Evolutionary conservation across 2,329 filamentous ascomycete species (phyloP).

Genomic region (Pseudogymnoascus sp.): DNA sequence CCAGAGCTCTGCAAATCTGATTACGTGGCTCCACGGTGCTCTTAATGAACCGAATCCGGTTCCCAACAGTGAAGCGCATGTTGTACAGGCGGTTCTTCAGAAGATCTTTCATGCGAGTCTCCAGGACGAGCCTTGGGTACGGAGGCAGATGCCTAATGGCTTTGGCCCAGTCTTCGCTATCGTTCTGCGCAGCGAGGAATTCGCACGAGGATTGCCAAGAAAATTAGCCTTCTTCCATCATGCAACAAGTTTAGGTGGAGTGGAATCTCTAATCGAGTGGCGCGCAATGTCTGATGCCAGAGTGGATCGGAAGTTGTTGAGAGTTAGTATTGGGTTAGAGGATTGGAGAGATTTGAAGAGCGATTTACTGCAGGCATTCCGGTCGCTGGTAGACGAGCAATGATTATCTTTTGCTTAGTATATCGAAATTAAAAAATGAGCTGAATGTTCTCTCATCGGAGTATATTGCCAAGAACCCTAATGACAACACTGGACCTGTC

Average conservation of each 20-base stretch:
- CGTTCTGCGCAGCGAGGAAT: constrained; percentile 47
- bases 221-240: constrained; percentile 82
- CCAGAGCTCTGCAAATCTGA: constrained; percentile 58
- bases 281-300: constrained; percentile 72
- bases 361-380: constrained; percentile 63
- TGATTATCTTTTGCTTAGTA: background rate
- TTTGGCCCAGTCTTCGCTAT: constrained; percentile 85
- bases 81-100: constrained; percentile 46
- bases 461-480: background rate
- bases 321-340: constrained; percentile 83
- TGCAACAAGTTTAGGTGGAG: constrained; percentile 86
- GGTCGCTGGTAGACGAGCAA: constrained; percentile 22
- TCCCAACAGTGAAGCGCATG: constrained; percentile 30
- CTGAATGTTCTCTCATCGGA: background rate
- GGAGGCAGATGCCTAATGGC: constrained; percentile 81
- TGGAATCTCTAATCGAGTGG: constrained; percentile 97
- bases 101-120: constrained; percentile 70
- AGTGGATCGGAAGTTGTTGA: constrained; percentile 64
- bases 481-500: no score
- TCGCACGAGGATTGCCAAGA: constrained; percentile 65
- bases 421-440: background rate
- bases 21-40: constrained; percentile 54
- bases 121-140: constrained; percentile 68
- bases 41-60: constrained; percentile 7
- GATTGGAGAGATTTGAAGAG: constrained; percentile 71